Base-by-base conservation (phyloP, 495 filamentous ascomycete species). In the Penicillium canescens region DNA sequence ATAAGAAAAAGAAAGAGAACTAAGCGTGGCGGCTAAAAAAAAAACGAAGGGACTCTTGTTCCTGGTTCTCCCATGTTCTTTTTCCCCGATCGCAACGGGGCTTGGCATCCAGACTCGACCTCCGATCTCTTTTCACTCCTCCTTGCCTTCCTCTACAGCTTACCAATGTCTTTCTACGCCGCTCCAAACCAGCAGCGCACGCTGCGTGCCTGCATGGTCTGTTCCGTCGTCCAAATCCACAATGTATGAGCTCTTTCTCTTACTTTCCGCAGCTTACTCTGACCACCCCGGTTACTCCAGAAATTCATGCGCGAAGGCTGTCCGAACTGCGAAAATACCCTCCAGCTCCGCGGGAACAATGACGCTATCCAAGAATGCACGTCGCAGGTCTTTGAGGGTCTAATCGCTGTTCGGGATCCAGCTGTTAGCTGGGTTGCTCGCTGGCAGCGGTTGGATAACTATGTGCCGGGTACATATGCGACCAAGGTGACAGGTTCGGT, bases 131-230 rank as follows among this genome's bases (percentile, higher is more conserved):
- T 24, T 42, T 41, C 48, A 48, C 48, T 42, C 37, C 42, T 46
- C 49, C 39, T 26, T 43, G 6, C 42, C 26, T 36, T 28, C 24
- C 33, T 16, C n/a, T 54, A 45, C 18, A 39, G 41, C 28, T 31
- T 42, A 9, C 52, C 49, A 56, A 73, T 75, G 73, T 70, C 75
- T 49, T 78, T 71, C 57, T 87, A 81, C 66, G 86, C 88, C 53
- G 72, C 87, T 13, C 80, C 86, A 10, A 75, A 74, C 61, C 87
- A 91, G 66, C 71, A 77, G 74, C 89, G 91, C 71, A 84, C 89
- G 59, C 82, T 96, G 40, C 92, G 94, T 62, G 94, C 94, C 52
- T 98, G 94, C 79, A 97, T 98, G 94, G 90, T 97, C 54, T 98
- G 94, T 82, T 89, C 89, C 6, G 86, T 96, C 62, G 89, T 98